Evolutionary conservation across 768 basidiomycete genomes (phyloP).

Genomic region (Heimioporus sp.): DNA sequence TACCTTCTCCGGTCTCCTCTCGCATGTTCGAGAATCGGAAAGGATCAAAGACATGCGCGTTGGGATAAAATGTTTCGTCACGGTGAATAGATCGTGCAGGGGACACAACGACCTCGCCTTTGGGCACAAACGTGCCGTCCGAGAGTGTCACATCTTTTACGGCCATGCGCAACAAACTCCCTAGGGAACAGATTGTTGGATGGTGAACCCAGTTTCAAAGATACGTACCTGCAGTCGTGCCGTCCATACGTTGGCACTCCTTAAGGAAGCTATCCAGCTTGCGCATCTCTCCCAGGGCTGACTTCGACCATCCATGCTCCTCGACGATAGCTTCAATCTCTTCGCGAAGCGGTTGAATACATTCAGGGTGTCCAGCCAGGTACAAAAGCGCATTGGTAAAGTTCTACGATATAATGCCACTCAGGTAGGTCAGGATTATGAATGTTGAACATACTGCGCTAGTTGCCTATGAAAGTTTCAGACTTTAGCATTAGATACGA

Average conservation of each 20-base stretch:
- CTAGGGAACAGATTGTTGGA: slow-evolving; percentile 6
- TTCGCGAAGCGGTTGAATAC: slow-evolving; percentile 32
- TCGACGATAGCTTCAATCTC: slow-evolving; percentile 34
- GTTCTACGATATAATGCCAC: slow-evolving; percentile 15
- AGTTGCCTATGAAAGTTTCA: slow-evolving; percentile 14
- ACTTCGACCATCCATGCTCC: slow-evolving; percentile 28
- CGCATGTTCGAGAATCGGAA: slow-evolving; percentile 46
- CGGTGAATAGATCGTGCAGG: slow-evolving; percentile 20
- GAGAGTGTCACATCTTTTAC: slow-evolving; percentile 35
- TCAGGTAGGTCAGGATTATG: too few relatives aligned
- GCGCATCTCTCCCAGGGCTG: slow-evolving; percentile 26
- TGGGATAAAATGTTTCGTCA: slow-evolving; percentile 26
- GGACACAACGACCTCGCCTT: slow-evolving; percentile 26
- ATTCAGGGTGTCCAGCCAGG: slow-evolving; percentile 36
- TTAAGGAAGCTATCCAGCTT: slow-evolving; percentile 41
- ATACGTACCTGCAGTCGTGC: slow-evolving; percentile 23
- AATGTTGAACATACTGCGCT: slow-evolving; percentile 4
- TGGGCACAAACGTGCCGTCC: slow-evolving; percentile 37
- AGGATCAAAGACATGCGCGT: slow-evolving; percentile 41
- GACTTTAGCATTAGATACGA: neutral
- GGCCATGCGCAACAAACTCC: slow-evolving; percentile 31
- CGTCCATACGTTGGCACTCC: slow-evolving; percentile 34
- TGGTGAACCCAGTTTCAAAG: neutral
- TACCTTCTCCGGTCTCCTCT: slow-evolving; percentile 29
- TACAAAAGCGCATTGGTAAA: slow-evolving; percentile 34